phyloP scores from a whole-genome alignment of 805 yeast genomes.

The Candida cerambycidarum region DNA sequence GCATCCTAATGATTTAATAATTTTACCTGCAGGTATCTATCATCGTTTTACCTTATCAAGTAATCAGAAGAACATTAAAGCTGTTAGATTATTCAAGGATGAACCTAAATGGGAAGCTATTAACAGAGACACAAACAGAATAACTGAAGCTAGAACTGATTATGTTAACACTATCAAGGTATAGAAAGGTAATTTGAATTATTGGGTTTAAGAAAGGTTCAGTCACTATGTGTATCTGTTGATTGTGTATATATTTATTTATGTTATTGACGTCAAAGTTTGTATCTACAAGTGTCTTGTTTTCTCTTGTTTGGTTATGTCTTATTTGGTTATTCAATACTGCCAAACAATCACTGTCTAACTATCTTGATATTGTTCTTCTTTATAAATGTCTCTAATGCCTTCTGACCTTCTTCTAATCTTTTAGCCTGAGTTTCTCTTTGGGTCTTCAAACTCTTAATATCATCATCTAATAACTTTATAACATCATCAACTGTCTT shows the following conservation, averaged over 20 bases:
- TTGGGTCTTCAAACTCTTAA: conserved; percentile 22
- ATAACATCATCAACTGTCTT: conserved; percentile 76
- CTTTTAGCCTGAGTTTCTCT: conserved; percentile 26
- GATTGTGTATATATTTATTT: too few species aligned
- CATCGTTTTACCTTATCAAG: conserved; percentile 84
- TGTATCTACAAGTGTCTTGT: too few species aligned
- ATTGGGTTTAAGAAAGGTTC: too few species aligned
- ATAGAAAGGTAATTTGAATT: too few species aligned
- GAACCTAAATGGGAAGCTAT: conserved; percentile 96
- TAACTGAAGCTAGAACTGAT: conserved; percentile 34
- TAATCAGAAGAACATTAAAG: conserved; percentile 59
- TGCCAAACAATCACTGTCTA: too few species aligned
- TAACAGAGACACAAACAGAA: conserved; percentile 52
- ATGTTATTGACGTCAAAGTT: too few species aligned
- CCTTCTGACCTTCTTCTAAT: conserved; percentile 26
- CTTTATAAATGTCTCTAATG: conserved; percentile 42
- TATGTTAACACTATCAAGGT: conserved; percentile 33
- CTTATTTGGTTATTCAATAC: conserved; percentile 1
- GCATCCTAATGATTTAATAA: conserved; percentile 61
- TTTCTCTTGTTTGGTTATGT: too few species aligned
- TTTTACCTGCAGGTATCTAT: conserved; percentile 89
- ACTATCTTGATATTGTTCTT: conserved; percentile 43
- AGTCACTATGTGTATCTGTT: background rate
- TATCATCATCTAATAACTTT: conserved; percentile 23
- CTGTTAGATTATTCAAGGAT: conserved; percentile 83